phyloP scores from a whole-genome alignment of 2,329 filamentous ascomycete genomes.

The Exophiala mesophila region DNA sequence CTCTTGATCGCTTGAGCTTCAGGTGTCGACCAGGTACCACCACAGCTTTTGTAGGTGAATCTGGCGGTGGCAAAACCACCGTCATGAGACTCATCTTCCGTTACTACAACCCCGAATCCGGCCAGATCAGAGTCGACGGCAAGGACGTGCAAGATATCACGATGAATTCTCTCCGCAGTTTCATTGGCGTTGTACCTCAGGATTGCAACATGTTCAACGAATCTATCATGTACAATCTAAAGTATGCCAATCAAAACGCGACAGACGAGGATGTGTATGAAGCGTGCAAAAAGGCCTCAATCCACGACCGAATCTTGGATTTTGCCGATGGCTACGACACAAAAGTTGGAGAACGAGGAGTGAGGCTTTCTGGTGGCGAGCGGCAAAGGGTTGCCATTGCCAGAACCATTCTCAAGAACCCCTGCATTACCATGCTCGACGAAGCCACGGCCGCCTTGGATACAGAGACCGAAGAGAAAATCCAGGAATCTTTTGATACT shows the following conservation, averaged over 20 bases:
- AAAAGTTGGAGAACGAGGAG: slow-evolving; percentile 83
- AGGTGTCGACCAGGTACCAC: slow-evolving; percentile 84
- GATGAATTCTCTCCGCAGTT: slow-evolving; percentile 84
- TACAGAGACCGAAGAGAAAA: slow-evolving; percentile 87
- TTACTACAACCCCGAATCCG: slow-evolving; percentile 82
- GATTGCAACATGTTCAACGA: slow-evolving; percentile 96
- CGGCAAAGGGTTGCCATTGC: slow-evolving; percentile 93
- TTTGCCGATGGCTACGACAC: slow-evolving; percentile 87
- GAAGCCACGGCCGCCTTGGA: slow-evolving; percentile 90
- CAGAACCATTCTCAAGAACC: slow-evolving; percentile 85
- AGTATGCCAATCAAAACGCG: slow-evolving; percentile 76
- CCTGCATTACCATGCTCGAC: slow-evolving; percentile 85
- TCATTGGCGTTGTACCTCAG: slow-evolving; percentile 94
- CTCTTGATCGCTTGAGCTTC: slow-evolving; percentile 77
- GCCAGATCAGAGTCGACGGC: slow-evolving; percentile 78
- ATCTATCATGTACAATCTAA: slow-evolving; percentile 88
- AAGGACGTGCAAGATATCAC: slow-evolving; percentile 79
- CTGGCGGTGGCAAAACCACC: slow-evolving; percentile 93
- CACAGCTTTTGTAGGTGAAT: slow-evolving; percentile 93
- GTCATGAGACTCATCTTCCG: slow-evolving; percentile 93
- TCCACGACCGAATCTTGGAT: slow-evolving; percentile 83
- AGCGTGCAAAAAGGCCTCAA: slow-evolving; percentile 80
- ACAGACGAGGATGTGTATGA: slow-evolving; percentile 76
- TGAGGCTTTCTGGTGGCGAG: slow-evolving; percentile 83
- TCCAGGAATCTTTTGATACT: slow-evolving; percentile 77